Evolutionary conservation across 371 early-diverging fungal genomes (phyloP).

Genomic region (Vittaforma corneae): DNA sequence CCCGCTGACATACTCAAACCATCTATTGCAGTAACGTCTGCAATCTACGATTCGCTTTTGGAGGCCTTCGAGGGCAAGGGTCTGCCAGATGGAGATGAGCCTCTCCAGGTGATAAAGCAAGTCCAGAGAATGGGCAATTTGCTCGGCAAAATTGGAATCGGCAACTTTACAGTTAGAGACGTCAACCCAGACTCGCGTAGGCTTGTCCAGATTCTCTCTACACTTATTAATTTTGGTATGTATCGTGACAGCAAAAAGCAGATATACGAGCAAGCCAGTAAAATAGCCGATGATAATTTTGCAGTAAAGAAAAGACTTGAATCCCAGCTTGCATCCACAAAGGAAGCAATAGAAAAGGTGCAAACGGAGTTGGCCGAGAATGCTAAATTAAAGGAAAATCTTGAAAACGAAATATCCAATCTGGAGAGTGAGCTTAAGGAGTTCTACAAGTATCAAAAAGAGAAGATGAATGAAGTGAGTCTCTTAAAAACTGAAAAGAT

Average conservation of each 20-base stretch:
- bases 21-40: slow-evolving; percentile 1
- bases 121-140: slow-evolving; percentile 33
- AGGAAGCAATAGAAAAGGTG: slow-evolving; percentile 19
- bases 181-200: slow-evolving; percentile 34
- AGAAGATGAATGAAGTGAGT: slow-evolving; percentile 22
- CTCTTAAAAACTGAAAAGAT: slow-evolving; percentile 33
- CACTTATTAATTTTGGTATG: slow-evolving; percentile 44
- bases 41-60: slow-evolving; percentile 36
- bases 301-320: slow-evolving; percentile 22
- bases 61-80: slow-evolving; percentile 1
- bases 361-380: slow-evolving; percentile 19
- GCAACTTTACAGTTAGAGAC: slow-evolving; percentile 31
- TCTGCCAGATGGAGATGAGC: not conserved
- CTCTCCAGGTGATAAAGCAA: slow-evolving; percentile 15
- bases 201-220: slow-evolving; percentile 34
- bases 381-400: slow-evolving; percentile 11
- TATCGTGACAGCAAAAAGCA: slow-evolving; percentile 47
- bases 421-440: slow-evolving; percentile 39
- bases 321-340: slow-evolving; percentile 2
- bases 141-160: slow-evolving; percentile 35
- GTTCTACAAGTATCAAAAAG: slow-evolving; percentile 34
- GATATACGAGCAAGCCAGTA: slow-evolving; percentile 35
- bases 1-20: slow-evolving; percentile 43
- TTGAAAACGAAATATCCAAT: slow-evolving; percentile 29
- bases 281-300: slow-evolving; percentile 30